These are phyloP conservation scores for Solanum okadae DNA, from an alignment of 257 asterid species.

Conservation along the genomic window DNA sequence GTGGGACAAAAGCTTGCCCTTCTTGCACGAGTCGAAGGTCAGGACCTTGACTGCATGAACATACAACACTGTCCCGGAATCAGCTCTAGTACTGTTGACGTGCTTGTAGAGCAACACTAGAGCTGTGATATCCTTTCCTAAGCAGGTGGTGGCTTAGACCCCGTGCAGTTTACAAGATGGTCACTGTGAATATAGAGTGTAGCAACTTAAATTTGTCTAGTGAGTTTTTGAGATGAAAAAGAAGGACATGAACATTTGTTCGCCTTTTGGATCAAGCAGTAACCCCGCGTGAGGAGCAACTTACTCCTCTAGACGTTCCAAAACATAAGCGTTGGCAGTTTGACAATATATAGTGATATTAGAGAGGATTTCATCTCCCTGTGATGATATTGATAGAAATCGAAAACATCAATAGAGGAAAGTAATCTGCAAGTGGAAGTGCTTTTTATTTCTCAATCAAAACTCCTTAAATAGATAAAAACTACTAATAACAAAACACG, in stretches of 20 bases:
- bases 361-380: neutral
- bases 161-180: too few species aligned
- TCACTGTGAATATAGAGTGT: too few species aligned
- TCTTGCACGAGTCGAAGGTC: too few species aligned
- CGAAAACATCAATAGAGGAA: neutral
- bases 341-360: too few species aligned
- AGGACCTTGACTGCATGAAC: too few species aligned
- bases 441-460: neutral
- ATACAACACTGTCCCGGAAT: too few species aligned
- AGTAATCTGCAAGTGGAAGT: neutral
- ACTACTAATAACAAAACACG: neutral
- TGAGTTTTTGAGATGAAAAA: neutral
- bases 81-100: too few species aligned
- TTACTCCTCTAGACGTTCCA: too few species aligned
- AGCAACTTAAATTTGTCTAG: neutral
- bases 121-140: too few species aligned
- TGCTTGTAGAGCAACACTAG: too few species aligned
- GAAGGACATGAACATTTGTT: neutral
- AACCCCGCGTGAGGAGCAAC: neutral
- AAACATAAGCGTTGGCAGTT: fast-evolving
- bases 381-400: neutral
- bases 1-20: too few species aligned
- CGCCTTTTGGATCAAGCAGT: neutral
- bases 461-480: neutral
- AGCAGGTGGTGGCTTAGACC: too few species aligned